Conservation (phyloP, 169 alveolate species). For the Plasmodium cynomolgi region DNA sequence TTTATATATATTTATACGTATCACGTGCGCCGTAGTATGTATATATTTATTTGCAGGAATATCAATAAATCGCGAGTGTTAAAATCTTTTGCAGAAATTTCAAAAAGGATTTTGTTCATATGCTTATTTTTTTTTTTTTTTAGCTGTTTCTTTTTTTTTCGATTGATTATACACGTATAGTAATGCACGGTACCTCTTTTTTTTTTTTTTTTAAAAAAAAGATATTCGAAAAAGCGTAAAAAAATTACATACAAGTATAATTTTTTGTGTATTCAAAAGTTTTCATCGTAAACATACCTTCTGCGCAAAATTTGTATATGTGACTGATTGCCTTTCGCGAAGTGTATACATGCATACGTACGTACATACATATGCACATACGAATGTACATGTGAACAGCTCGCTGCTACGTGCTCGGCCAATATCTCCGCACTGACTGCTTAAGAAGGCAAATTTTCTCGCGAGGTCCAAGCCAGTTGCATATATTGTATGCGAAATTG, state of each 20-base stretch:
- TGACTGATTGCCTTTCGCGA: neutral
- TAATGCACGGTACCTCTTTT: neutral
- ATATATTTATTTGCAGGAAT: neutral
- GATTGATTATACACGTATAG: neutral
- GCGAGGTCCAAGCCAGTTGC: neutral
- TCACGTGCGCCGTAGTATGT: neutral
- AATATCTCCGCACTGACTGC: neutral
- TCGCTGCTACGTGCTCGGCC: neutral
- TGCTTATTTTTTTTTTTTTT: neutral
- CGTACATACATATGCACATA: neutral
- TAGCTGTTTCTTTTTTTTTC: neutral
- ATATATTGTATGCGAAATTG: constrained; percentile 1
- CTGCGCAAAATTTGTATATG: neutral
- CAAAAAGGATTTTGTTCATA: neutral
- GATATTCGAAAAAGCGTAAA: neutral
- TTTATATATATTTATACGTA: neutral
- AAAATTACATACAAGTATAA: neutral
- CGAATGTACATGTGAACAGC: neutral
- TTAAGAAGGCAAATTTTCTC: neutral
- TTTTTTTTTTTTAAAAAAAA: neutral
- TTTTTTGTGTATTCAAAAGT: neutral
- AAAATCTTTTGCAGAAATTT: neutral
- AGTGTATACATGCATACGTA: neutral
- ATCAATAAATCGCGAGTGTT: neutral
- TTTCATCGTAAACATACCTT: neutral